Base-by-base conservation (phyloP, 371 early-diverging fungal genomes). In the Mucor plumbeus region DNA sequence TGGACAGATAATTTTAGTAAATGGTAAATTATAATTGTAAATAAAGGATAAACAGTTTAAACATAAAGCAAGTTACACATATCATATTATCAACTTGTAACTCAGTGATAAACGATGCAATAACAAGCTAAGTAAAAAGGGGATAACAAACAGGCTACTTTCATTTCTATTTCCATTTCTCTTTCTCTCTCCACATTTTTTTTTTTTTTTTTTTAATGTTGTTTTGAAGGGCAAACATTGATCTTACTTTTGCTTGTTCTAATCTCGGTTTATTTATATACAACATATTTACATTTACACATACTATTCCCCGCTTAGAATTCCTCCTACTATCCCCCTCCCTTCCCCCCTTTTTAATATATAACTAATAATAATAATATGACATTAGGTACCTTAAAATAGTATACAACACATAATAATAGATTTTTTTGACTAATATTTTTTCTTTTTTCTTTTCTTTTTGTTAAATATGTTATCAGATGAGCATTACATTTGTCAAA, bases 401-500 rank as follows among this genome's bases (percentile, higher is more conserved):
- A 55, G 40, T 34, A n/a, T 33, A 13, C 40, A 11, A 17, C 31
- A 41, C 15, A 43, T 31, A 33, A 9, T 21, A 43, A 5, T 26
- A 38, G 26, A n/a, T 15, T 33, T 15, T 33, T 47, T 57, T 36
- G 31, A 50, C 50, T 50, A 50, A 50, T 60, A 69, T 60, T 61
- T 21, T 50, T 50, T 13, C 11, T 9, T 48, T 48, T 48, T 50
- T 26, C 26, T 50, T 26, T 11, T 50, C 11, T 11, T 5, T 10
- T 13, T 26, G 7, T 50, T 11, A 21, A 9, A 21, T 19, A 50
- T 50, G 50, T 19, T 21, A 10, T 62, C 55, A 65, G 86, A 85
- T 74, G 84, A 82, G 72, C 86, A 81, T 41, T 89, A 89, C 66
- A 85, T 89, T 70, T 87, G 88, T 67, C 83, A 85, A 75, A 78